Evolutionary conservation across 208 protist genomes (phyloP).

Genomic region (Leishmania braziliensis): DNA sequence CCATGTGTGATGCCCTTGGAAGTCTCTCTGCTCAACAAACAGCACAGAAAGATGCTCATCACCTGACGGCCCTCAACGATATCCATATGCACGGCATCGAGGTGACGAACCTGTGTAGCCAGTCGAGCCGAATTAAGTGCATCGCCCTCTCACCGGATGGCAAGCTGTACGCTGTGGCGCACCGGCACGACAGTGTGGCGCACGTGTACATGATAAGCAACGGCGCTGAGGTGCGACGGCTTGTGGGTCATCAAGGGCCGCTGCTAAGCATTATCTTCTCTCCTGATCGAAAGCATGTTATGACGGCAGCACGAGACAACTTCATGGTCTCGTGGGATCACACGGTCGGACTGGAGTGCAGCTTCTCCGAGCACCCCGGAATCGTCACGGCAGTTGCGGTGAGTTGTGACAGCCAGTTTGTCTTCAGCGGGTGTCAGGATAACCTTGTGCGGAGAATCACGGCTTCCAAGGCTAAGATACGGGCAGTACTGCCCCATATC

Average conservation of each 20-base stretch:
- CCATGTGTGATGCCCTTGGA: background rate
- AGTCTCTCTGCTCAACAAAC: conserved; percentile 1
- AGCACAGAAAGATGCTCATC: background rate
- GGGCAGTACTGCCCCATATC: conserved; percentile 26
- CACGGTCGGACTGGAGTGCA: conserved; percentile 51
- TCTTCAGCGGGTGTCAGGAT: conserved; percentile 73
- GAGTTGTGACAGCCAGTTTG: conserved; percentile 45
- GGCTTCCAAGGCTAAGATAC: conserved; percentile 39
- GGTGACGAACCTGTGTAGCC: conserved; percentile 36
- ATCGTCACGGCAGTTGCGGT: conserved; percentile 64
- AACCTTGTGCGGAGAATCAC: conserved; percentile 49
- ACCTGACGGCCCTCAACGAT: background rate
- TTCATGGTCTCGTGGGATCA: conserved; percentile 61
- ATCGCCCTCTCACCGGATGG: conserved; percentile 40
- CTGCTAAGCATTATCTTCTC: conserved; percentile 60
- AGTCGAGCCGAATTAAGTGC: conserved; percentile 59
- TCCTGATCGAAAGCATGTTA: conserved; percentile 56
- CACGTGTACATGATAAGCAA: conserved; percentile 48
- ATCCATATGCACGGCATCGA: conserved; percentile 35
- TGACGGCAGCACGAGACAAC: conserved; percentile 51
- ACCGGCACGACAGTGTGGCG: conserved; percentile 56
- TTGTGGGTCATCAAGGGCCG: conserved; percentile 51
- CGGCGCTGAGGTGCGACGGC: conserved; percentile 46
- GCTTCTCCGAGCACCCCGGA: conserved; percentile 55
- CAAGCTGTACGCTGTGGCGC: conserved; percentile 53